Percentiles rank a stretch among this genome's conserved stretches.
These are phyloP conservation scores for Aquilaria malaccensis DNA, from an alignment of 345 rosid genomes.

Conservation along the genomic window DNA sequence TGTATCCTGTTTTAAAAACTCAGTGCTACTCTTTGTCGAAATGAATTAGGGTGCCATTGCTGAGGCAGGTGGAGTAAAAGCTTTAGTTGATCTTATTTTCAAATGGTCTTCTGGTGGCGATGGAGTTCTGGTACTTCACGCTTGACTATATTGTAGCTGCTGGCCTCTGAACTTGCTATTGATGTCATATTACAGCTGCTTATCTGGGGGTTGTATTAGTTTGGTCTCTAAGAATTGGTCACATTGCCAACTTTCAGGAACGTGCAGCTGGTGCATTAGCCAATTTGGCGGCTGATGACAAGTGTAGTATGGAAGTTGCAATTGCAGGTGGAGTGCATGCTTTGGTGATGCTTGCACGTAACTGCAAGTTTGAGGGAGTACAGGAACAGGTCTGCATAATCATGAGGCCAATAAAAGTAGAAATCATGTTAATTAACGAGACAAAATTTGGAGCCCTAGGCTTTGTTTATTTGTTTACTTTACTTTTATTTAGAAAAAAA, in stretches of 20 bases:
- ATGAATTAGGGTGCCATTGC: slow-evolving; percentile 59
- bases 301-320: slow-evolving; percentile 77
- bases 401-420: no score
- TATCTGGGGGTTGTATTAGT: no score
- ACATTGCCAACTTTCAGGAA: slow-evolving; percentile 41
- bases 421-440: no score
- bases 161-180: no score
- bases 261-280: slow-evolving; percentile 90
- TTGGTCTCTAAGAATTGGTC: neutral
- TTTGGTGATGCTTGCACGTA: slow-evolving; percentile 76
- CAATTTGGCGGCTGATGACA: slow-evolving; percentile 84
- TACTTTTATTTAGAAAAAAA: no score
- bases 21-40: neutral
- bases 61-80: slow-evolving; percentile 75
- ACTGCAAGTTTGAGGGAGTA: slow-evolving; percentile 75
- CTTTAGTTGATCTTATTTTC: slow-evolving; percentile 69
- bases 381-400: slow-evolving; percentile 56
- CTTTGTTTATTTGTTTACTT: no score
- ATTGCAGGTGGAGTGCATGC: slow-evolving; percentile 73
- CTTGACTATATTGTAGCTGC: neutral
- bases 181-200: no score
- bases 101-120: slow-evolving; percentile 75
- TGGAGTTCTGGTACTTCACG: slow-evolving; percentile 58
- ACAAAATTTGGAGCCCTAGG: no score
- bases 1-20: slow-evolving; percentile 1